A percentile compares a stretch with the other conserved stretches of the same genome.
phyloP scores from a whole-genome alignment of 352 stramenopile species.

The Globisporangium cederbergense region DNA sequence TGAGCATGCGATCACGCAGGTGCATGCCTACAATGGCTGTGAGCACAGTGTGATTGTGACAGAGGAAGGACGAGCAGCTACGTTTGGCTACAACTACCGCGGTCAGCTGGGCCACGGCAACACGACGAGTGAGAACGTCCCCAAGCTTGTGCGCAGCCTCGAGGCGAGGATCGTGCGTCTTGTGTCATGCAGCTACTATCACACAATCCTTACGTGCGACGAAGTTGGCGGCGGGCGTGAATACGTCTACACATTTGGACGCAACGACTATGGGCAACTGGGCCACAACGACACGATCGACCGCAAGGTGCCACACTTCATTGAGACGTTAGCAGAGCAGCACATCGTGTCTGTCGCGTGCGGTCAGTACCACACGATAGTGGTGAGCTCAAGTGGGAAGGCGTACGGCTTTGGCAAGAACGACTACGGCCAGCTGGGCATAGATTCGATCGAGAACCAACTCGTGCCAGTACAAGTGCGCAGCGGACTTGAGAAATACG shows the following conservation, averaged over 20 bases:
- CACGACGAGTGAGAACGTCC: conserved; percentile 81
- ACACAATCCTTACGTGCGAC: conserved; percentile 84
- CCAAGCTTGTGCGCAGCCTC: conserved; percentile 74
- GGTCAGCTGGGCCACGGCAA: conserved; percentile 91
- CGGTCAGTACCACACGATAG: conserved; percentile 90
- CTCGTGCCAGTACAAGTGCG: conserved; percentile 48
- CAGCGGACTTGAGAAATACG: conserved; percentile 57
- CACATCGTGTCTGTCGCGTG: conserved; percentile 79
- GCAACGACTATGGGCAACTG: conserved; percentile 92
- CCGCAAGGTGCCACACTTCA: conserved; percentile 72
- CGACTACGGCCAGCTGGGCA: conserved; percentile 90
- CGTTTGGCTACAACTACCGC: conserved; percentile 92
- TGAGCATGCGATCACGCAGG: conserved; percentile 50
- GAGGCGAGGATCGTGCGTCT: conserved; percentile 61
- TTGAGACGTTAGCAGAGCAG: conserved; percentile 62
- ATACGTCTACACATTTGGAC: conserved; percentile 84
- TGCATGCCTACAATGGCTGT: conserved; percentile 93
- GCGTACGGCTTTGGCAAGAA: conserved; percentile 92
- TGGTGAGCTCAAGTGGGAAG: conserved; percentile 61
- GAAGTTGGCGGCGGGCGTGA: conserved; percentile 22
- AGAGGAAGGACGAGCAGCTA: conserved; percentile 69
- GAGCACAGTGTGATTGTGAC: conserved; percentile 89
- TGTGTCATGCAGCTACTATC: conserved; percentile 93
- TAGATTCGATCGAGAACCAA: conserved; percentile 75
- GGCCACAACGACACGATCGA: conserved; percentile 88